Evolutionary conservation across 495 filamentous ascomycete genomes (phyloP).

Genomic region (Daldinia childiae): DNA sequence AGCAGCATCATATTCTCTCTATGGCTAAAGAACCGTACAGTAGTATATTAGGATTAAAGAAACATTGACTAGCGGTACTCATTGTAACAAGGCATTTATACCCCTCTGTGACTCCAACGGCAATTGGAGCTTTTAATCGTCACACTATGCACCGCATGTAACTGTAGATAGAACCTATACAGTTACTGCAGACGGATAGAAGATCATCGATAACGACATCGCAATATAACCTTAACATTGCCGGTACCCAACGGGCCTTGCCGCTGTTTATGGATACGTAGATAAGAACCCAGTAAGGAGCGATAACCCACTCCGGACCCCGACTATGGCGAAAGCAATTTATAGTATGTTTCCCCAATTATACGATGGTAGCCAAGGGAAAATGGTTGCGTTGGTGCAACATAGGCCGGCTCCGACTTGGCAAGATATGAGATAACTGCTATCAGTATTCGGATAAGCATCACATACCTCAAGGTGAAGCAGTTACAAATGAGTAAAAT

Average conservation of each 20-base stretch:
- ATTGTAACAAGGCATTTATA: background rate
- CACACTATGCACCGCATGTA: background rate
- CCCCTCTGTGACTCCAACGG: background rate
- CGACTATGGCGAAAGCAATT: background rate
- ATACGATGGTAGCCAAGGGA: background rate
- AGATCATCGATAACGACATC: background rate
- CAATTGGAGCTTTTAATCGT: background rate
- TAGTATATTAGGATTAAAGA: background rate
- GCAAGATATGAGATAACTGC: slow-evolving; percentile 14
- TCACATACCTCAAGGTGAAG: background rate
- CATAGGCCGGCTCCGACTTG: slow-evolving; percentile 18
- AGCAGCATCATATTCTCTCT: slow-evolving; percentile 9
- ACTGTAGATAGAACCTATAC: background rate
- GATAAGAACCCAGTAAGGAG: background rate
- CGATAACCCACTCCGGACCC: background rate
- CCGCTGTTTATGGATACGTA: background rate
- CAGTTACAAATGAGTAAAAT: background rate
- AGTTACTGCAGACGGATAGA: background rate
- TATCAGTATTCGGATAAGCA: background rate
- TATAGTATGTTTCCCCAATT: background rate
- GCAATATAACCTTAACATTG: background rate
- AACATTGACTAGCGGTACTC: background rate
- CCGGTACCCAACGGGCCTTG: background rate
- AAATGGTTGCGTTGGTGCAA: slow-evolving; percentile 9
- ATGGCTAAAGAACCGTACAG: background rate